These are phyloP conservation scores for Vitis rupestris DNA, from an alignment of 164 flowering plant species.

Conservation along the genomic window DNA sequence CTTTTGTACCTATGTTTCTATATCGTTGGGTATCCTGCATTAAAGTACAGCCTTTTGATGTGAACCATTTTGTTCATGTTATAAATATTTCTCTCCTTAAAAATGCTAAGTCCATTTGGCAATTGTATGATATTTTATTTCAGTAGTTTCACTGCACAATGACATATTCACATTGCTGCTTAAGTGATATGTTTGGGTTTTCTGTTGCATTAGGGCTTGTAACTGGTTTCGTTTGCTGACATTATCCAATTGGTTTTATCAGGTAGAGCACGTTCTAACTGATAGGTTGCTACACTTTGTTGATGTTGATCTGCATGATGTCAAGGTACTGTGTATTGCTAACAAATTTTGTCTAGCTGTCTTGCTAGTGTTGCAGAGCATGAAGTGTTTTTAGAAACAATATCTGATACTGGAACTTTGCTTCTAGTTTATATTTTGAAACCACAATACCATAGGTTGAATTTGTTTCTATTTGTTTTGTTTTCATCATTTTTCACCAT, in stretches of 20 bases:
- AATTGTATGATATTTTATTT: neutral
- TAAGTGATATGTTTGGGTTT: neutral
- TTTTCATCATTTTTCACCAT: neutral
- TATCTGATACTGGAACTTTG: too few relatives aligned
- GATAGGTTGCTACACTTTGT: constrained; percentile 54
- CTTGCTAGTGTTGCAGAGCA: neutral
- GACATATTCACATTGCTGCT: neutral
- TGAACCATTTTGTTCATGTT: too few relatives aligned
- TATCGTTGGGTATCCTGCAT: too few relatives aligned
- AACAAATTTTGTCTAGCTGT: neutral
- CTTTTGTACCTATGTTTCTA: too few relatives aligned
- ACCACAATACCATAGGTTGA: too few relatives aligned
- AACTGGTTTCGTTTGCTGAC: neutral
- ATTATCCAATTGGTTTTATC: constrained; percentile 20
- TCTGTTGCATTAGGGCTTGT: neutral
- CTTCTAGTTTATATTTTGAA: too few relatives aligned
- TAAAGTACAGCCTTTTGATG: too few relatives aligned
- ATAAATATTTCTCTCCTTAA: too few relatives aligned
- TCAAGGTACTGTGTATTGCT: constrained; percentile 41
- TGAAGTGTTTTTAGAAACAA: too few relatives aligned
- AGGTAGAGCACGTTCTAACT: constrained; percentile 69
- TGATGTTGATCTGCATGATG: constrained; percentile 52
- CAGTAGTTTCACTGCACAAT: neutral
- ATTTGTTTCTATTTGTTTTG: too few relatives aligned
- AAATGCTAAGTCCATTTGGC: too few relatives aligned